Percentiles rank a stretch among this genome's conserved stretches.
These are phyloP conservation scores for Candida krabiensis DNA, from an alignment of 805 yeast species.

Conservation along the genomic window DNA sequence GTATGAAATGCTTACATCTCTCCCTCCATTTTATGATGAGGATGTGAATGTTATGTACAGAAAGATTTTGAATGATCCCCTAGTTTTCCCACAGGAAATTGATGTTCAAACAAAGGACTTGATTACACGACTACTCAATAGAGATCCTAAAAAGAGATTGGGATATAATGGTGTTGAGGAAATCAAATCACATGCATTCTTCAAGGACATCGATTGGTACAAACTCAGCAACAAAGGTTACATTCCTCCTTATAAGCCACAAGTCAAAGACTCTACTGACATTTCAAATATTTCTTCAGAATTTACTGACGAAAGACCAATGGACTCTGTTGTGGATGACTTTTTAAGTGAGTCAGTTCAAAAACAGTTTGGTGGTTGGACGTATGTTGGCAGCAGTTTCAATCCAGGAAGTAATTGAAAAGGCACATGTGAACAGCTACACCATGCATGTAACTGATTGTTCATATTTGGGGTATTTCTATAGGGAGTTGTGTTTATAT, in stretches of 20 bases:
- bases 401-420: conserved; percentile 16
- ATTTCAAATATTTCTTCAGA: conserved; percentile 92
- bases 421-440: not conserved
- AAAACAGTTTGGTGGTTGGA: conserved; percentile 98
- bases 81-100: conserved; percentile 84
- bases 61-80: conserved; percentile 85
- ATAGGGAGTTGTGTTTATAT: too few species aligned
- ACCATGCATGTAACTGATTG: not conserved
- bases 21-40: conserved; percentile 97
- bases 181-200: conserved; percentile 82
- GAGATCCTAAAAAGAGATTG: conserved; percentile 81
- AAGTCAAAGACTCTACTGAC: conserved; percentile 80
- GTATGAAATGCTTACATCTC: conserved; percentile 94
- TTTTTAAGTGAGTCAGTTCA: conserved; percentile 93
- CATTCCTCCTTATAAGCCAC: conserved; percentile 94
- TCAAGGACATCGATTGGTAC: conserved; percentile 87
- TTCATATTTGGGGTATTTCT: not conserved
- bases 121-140: conserved; percentile 67
- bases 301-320: conserved; percentile 89
- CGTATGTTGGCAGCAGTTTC: conserved; percentile 66
- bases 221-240: conserved; percentile 81
- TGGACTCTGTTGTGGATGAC: conserved; percentile 93
- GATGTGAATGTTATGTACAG: conserved; percentile 91
- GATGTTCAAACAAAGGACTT: conserved; percentile 85
- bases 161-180: conserved; percentile 81